Conservation (phyloP, 2,329 filamentous ascomycete genomes). For the Grosmannia clavigera region DNA sequence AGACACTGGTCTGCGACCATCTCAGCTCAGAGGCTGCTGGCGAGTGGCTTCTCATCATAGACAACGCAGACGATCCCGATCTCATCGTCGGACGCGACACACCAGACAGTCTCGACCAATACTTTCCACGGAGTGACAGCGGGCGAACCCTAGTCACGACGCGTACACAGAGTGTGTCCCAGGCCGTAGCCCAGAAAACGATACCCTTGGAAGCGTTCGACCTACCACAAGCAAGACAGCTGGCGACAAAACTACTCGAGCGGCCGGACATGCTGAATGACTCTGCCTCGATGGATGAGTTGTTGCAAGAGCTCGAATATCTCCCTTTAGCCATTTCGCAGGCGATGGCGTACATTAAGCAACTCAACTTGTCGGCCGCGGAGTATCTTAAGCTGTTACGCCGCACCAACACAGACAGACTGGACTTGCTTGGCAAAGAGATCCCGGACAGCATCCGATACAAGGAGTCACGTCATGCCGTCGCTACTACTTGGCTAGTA, state of each 20-base stretch:
- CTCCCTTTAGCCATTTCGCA: slow-evolving; percentile 29
- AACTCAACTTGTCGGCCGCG: slow-evolving; percentile 12
- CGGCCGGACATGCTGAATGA: no score
- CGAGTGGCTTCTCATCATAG: slow-evolving; percentile 27
- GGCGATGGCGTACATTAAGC: slow-evolving; percentile 27
- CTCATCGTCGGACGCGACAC: slow-evolving; percentile 13
- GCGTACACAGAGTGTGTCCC: no score
- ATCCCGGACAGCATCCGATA: slow-evolving; percentile 23
- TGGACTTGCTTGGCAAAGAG: slow-evolving; percentile 21
- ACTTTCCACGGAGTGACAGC: no score
- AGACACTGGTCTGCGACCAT: slow-evolving; percentile 28
- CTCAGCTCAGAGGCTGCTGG: slow-evolving; percentile 17
- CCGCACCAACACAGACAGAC: slow-evolving; percentile 18
- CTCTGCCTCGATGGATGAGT: slow-evolving; percentile 3
- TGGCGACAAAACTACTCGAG: no score
- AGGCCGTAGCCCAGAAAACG: no score
- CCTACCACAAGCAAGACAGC: no score
- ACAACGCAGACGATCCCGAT: slow-evolving; percentile 28
- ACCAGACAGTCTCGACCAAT: neutral
- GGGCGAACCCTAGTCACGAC: no score
- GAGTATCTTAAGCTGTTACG: slow-evolving; percentile 23
- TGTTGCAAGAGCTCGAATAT: slow-evolving; percentile 18
- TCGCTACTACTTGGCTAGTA: slow-evolving; percentile 27
- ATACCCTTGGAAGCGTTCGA: no score
- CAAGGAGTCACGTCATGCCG: slow-evolving; percentile 18